Base-by-base conservation (phyloP, 202 grass and related monocot species). In the Carex arenaria region DNA sequence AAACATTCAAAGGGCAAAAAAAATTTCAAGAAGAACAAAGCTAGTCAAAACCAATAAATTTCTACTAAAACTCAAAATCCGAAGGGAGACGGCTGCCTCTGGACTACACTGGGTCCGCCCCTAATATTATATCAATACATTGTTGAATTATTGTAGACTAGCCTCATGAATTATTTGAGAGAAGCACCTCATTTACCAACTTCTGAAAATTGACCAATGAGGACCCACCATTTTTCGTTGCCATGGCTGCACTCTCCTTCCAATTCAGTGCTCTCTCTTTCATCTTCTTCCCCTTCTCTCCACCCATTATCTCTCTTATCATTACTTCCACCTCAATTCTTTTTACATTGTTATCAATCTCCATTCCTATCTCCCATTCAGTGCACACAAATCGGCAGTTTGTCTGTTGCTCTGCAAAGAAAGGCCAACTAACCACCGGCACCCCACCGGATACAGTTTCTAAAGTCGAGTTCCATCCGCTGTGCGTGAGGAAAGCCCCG, bases 401-500 rank as follows among this genome's bases (percentile, higher is more conserved):
- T 57, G 88, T 92, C 83, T 90, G 90, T 86, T 92, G 90, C 64
- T 92, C 90, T 5, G 85, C 84, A 64, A 89, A 87, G 79, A 80
- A 89, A 0, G 93, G 89, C 83, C 83, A 86, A 59, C 93, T 89
- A 62, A 96, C 80, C 83, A 93, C 87, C 14, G 93, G 93, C 69
- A 93, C 89, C 9, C 81, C 90, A 11, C 42, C 61, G 83, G 56
- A 89, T 1, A 96, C 66, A 70, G 82, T 90, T 72, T 96, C 93
- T 42, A 91, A 0, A 4, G 89, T 93, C 7, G 93, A 96, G 85
- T 96, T 96, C 93, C 93, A 96, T 18, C 93, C 93, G 60, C 54
- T 83, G 70, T 96, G 93, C 15, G 89, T 93, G 52, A 94, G 82
- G 82, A 94, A 94, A 43, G 85, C 87, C 22, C 92, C 89, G 43